Base-by-base conservation (phyloP, 805 yeast species). In the Kodamaea kakaduensis region DNA sequence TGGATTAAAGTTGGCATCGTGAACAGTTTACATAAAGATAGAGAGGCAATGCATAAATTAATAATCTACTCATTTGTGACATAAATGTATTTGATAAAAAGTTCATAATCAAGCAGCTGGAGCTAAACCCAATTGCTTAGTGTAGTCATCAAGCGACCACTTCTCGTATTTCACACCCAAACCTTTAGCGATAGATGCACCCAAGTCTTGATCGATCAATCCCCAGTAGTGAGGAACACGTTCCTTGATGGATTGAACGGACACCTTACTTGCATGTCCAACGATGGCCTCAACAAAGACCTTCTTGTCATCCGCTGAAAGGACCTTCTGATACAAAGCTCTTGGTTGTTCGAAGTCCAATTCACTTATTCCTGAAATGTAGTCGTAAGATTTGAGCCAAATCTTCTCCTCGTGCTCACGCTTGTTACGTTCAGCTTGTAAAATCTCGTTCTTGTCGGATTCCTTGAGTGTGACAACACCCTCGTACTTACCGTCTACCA, bases 311-410 rank as follows among this genome's bases (percentile, higher is more conserved):
- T 50, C 52, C 7, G 52, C 64, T 36, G 41, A 48, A 41, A 44
- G 68, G 2, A 69, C 71, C 36, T 59, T 61, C 35, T 57, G 60
- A 44, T 67, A 70, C 38, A 69, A 48, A 0, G 51, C 61, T 47
- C 73, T 56, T 32, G 75, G 73, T 44, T 70, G 75, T 45, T 70
- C 75, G 22, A 67, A 48, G 50, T 70, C 76, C 16, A 64, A 47
- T 32, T 67, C 72, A 19, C 61, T 49, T 15, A 68, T 47, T 10
- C 74, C 73, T 21, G 62, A 58, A 37, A 67, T 50, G 46, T 54
- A 64, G 36, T 53, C 59, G 42, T 58, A 65, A 17, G 56, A 54
- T 20, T 64, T 54, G 23, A 51, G 52, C 56, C 67, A 59, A 29
- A 64, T 50, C 25, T 53, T 50, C 36, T 56, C 54, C 35, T 68